These are phyloP conservation scores for Botrytis hyacinthi DNA, from an alignment of 2,329 filamentous ascomycete species.

Conservation along the genomic window DNA sequence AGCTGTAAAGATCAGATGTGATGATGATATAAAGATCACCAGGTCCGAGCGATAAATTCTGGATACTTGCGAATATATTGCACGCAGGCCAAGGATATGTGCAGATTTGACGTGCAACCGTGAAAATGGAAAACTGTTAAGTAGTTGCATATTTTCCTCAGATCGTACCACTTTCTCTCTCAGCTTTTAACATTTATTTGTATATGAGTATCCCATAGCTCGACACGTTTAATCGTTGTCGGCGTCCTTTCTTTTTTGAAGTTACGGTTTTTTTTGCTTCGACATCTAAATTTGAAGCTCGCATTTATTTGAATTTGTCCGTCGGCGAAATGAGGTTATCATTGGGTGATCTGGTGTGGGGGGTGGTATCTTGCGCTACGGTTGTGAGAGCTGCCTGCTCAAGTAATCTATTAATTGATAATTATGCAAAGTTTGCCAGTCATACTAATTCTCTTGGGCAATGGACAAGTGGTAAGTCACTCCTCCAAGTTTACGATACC, in stretches of 20 bases:
- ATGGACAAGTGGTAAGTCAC: slow-evolving; percentile 41
- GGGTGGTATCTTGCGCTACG: slow-evolving; percentile 17
- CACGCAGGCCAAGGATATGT: not conserved
- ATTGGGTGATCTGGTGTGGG: not conserved
- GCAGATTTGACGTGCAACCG: not conserved
- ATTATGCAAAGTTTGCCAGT: slow-evolving; percentile 37
- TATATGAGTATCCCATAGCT: not conserved
- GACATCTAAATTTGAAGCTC: too few relatives aligned
- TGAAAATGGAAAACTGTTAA: not conserved
- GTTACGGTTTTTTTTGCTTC: not conserved
- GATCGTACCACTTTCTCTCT: not conserved
- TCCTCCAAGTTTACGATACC: not conserved
- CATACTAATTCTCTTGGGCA: slow-evolving; percentile 40
- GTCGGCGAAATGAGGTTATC: slow-evolving; percentile 11
- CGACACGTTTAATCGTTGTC: slow-evolving; percentile 18
- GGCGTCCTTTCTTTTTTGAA: slow-evolving; percentile 8
- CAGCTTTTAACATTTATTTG: not conserved
- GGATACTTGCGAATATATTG: not conserved
- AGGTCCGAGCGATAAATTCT: slow-evolving; percentile 3
- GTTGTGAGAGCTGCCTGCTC: slow-evolving; percentile 32
- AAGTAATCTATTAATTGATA: slow-evolving; percentile 36
- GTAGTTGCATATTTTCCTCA: not conserved
- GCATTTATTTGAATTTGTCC: not conserved
- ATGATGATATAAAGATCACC: not conserved
- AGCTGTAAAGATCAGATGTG: not conserved